phyloP scores from a whole-genome alignment of 768 basidiomycete genomes.

The Leccinum incarnatum region DNA sequence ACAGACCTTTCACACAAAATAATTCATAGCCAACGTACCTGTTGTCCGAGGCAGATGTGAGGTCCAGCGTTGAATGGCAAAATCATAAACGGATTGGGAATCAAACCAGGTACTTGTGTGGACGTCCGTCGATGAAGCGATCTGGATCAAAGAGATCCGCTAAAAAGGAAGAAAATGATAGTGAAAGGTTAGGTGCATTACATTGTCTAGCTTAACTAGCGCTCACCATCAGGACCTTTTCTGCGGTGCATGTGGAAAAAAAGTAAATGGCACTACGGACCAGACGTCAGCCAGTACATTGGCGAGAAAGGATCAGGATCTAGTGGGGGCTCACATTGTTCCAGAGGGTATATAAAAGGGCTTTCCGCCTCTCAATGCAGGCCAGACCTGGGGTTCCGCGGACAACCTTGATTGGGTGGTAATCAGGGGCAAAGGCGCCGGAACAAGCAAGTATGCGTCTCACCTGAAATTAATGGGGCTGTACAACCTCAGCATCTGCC shows the following conservation, averaged over 20 bases:
- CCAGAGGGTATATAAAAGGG: conserved; percentile 53
- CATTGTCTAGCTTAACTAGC: background rate
- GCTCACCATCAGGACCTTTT: conserved; percentile 34
- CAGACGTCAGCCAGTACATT: background rate
- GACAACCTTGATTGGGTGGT: conserved; percentile 8
- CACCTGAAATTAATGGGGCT: conserved; percentile 26
- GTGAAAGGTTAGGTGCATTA: background rate
- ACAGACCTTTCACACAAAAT: background rate
- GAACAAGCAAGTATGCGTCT: background rate
- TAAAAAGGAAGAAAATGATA: background rate
- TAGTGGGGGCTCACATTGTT: conserved; percentile 19
- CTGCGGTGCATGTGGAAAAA: conserved; percentile 36
- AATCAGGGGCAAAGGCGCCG: background rate
- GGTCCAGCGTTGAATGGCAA: conserved; percentile 68
- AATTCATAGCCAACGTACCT: conserved; percentile 30
- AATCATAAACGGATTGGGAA: conserved; percentile 65
- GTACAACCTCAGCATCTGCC: conserved; percentile 1
- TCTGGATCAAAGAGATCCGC: conserved; percentile 56
- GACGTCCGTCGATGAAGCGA: conserved; percentile 57
- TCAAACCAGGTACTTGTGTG: conserved; percentile 50
- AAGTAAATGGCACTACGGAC: conserved; percentile 13
- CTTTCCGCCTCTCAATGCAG: conserved; percentile 30
- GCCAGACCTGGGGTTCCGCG: conserved; percentile 18
- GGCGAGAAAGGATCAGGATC: background rate
- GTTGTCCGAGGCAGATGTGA: conserved; percentile 57